These are phyloP conservation scores for Solanum tarapatanum DNA, from an alignment of 257 asterid species.

Conservation along the genomic window DNA sequence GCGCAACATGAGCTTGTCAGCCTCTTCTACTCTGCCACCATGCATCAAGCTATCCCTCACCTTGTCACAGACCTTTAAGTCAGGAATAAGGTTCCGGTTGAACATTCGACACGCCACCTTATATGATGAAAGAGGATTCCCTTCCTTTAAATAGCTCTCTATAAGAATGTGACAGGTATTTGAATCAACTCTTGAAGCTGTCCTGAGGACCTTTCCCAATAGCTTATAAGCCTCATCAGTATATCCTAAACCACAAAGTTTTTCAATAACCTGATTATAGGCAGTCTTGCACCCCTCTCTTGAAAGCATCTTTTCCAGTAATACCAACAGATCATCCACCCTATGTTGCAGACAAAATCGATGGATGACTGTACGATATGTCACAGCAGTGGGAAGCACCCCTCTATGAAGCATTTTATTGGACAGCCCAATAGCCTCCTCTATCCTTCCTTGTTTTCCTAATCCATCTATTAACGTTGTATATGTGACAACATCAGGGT, in stretches of 20 bases:
- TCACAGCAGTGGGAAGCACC: slow-evolving; percentile 70
- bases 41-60: slow-evolving; percentile 49
- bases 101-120: slow-evolving; percentile 91
- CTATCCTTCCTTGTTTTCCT: slow-evolving; percentile 54
- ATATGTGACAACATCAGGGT: slow-evolving; percentile 77
- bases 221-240: slow-evolving; percentile 67
- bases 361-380: slow-evolving; percentile 70
- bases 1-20: slow-evolving; percentile 76
- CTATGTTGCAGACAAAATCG: slow-evolving; percentile 52
- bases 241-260: slow-evolving; percentile 57
- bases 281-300: slow-evolving; percentile 48
- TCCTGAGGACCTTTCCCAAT: slow-evolving; percentile 58
- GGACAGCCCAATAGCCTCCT: slow-evolving; percentile 58
- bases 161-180: slow-evolving; percentile 62
- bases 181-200: slow-evolving; percentile 62
- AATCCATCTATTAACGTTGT: slow-evolving; percentile 54
- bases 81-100: slow-evolving; percentile 72
- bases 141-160: slow-evolving; percentile 51
- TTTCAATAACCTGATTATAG: slow-evolving; percentile 73
- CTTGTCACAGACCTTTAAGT: slow-evolving; percentile 66
- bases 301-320: slow-evolving; percentile 62
- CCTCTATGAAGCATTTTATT: slow-evolving; percentile 77
- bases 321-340: slow-evolving; percentile 47
- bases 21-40: slow-evolving; percentile 44
- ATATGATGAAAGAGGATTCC: slow-evolving; percentile 58